Conservation (phyloP, 2,329 filamentous ascomycete species). For the Verticillium dahliae region DNA sequence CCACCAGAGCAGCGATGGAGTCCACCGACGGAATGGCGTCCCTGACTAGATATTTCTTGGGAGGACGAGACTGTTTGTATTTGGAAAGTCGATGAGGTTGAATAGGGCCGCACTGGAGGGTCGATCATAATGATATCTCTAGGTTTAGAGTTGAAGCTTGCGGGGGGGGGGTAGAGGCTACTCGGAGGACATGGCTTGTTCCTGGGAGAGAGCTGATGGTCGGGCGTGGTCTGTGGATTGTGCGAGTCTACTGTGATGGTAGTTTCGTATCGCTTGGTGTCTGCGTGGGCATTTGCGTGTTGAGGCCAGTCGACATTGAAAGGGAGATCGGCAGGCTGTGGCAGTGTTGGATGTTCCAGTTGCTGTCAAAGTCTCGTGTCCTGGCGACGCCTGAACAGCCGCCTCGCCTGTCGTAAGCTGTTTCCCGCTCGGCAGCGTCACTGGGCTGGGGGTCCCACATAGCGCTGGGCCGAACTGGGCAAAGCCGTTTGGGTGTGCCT, state of each 20-base stretch:
- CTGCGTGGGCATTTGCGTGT: not conserved
- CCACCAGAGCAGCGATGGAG: not conserved
- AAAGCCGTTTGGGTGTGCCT: not conserved
- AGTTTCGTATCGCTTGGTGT: not conserved
- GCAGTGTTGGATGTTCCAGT: not conserved
- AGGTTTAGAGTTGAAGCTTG: not conserved
- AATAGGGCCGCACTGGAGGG: constrained; percentile 1
- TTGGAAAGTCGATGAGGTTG: constrained; percentile 7
- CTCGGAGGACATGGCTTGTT: not conserved
- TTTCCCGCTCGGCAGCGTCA: not conserved
- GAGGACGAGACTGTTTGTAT: not conserved
- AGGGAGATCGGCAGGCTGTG: not conserved
- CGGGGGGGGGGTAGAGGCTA: not conserved
- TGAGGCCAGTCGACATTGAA: not conserved
- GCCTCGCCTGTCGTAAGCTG: not conserved
- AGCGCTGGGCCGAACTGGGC: not conserved
- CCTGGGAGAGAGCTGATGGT: not conserved
- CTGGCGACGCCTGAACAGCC: not conserved
- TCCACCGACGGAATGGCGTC: not conserved
- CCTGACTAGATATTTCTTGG: not conserved
- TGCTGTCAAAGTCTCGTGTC: not conserved
- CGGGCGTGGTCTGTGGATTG: not conserved
- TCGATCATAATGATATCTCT: constrained; percentile 1
- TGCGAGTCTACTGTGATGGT: not conserved
- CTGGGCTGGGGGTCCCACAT: not conserved